Conservation (phyloP, 202 grass and related monocot genomes). For the Carex arenaria region DNA sequence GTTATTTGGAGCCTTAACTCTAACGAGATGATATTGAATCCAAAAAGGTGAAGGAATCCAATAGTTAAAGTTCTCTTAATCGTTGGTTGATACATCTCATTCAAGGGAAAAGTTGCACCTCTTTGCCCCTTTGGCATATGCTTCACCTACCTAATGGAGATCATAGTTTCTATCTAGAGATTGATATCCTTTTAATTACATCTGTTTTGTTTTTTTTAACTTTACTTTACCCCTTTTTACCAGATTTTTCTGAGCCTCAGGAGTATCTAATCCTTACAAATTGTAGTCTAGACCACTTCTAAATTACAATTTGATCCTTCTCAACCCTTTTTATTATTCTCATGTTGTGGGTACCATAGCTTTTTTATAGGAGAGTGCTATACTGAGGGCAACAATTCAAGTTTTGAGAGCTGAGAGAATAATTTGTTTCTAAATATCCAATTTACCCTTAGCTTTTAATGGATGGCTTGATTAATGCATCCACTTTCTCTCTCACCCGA, state of each 20-base stretch:
- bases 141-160: conserved; percentile 18
- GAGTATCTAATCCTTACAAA: conserved; percentile 9
- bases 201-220: not conserved
- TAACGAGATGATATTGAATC: conserved; percentile 12
- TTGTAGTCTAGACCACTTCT: conserved; percentile 3
- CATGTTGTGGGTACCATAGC: not conserved
- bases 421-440: no score
- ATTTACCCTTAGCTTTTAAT: no score
- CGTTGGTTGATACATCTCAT: conserved; percentile 24
- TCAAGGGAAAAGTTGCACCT: conserved; percentile 14
- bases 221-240: not conserved
- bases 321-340: conserved; percentile 10
- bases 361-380: no score
- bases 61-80: not conserved
- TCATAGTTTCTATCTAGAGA: conserved; percentile 4
- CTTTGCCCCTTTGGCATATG: conserved; percentile 28
- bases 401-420: no score
- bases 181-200: conserved; percentile 6
- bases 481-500: no score
- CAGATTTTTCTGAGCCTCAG: conserved; percentile 3
- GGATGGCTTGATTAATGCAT: no score
- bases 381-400: no score
- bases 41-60: not conserved
- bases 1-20: not conserved
- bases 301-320: not conserved